A percentile compares a stretch with the other conserved stretches of the same genome.
phyloP scores from a whole-genome alignment of 2,329 filamentous ascomycete genomes.

The Fusarium tricinctum region DNA sequence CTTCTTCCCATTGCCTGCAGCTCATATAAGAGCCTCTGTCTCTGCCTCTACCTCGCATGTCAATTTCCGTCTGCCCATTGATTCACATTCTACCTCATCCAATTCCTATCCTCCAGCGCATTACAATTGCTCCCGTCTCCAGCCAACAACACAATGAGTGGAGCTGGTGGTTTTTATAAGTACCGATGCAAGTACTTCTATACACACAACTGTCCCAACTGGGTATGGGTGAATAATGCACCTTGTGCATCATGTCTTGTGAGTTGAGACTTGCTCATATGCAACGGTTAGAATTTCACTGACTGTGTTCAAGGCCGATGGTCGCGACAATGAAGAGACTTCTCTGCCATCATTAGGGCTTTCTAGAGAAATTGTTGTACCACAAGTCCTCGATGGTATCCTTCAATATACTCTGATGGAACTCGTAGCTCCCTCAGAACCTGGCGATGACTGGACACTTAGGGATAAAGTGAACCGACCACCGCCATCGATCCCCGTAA shows the following conservation, averaged over 20 bases:
- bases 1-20: conserved; percentile 42
- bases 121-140: conserved; percentile 17
- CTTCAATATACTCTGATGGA: conserved; percentile 65
- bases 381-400: conserved; percentile 60
- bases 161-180: conserved; percentile 64
- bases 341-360: conserved; percentile 47
- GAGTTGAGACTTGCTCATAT: conserved; percentile 46
- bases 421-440: conserved; percentile 56
- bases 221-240: conserved; percentile 67
- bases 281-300: conserved; percentile 18
- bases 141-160: conserved; percentile 49
- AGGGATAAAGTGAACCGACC: conserved; percentile 51
- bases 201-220: conserved; percentile 65
- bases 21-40: conserved; percentile 45
- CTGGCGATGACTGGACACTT: conserved; percentile 57
- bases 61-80: conserved; percentile 28
- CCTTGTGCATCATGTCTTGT: conserved; percentile 66
- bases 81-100: conserved; percentile 23
- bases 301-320: conserved; percentile 60
- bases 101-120: conserved; percentile 11
- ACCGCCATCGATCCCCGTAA: conserved; percentile 50
- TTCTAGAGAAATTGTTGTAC: conserved; percentile 61
- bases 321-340: conserved; percentile 61
- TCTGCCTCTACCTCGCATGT: conserved; percentile 38
- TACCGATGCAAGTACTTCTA: conserved; percentile 70